Conservation (phyloP, 768 basidiomycete species). For the Mycena haematopus region DNA sequence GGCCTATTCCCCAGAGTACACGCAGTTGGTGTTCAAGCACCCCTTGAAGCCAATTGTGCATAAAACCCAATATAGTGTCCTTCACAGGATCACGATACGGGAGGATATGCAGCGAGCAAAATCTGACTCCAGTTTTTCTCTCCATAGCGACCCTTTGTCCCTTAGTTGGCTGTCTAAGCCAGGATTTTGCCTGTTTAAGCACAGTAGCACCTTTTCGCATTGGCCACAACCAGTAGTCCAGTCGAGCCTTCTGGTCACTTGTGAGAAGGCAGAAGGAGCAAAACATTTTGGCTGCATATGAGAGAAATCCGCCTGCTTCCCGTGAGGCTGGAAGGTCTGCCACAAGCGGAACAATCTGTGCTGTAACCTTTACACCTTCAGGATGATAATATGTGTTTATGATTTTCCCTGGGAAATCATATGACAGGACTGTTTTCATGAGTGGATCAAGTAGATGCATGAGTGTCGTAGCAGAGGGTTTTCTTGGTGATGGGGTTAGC, state of each 20-base stretch:
- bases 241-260: conserved; percentile 18
- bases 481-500: conserved; percentile 37
- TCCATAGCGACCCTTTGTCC: too few relatives aligned
- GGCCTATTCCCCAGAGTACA: background rate
- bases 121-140: too few relatives aligned
- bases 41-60: too few relatives aligned
- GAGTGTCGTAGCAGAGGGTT: conserved; percentile 29
- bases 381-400: conserved; percentile 26
- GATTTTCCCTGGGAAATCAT: conserved; percentile 20
- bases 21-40: too few relatives aligned
- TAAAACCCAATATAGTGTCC: too few relatives aligned
- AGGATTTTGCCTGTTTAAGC: conserved; percentile 13
- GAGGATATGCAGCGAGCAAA: too few relatives aligned
- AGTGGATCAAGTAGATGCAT: conserved; percentile 20
- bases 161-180: too few relatives aligned
- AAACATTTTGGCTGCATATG: conserved; percentile 23
- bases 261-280: conserved; percentile 30
- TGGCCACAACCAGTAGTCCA: conserved; percentile 28
- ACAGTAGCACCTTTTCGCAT: conserved; percentile 20
- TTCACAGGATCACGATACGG: too few relatives aligned
- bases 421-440: conserved; percentile 14
- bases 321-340: conserved; percentile 22
- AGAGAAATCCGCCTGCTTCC: conserved; percentile 30
- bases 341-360: conserved; percentile 28
- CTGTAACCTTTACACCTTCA: conserved; percentile 22